Evolutionary conservation across 1,284 basidiomycete species (phyloP), one percentile per base, ranked within the genome.

Genomic region (Apiotrichum brassicae): DNA sequence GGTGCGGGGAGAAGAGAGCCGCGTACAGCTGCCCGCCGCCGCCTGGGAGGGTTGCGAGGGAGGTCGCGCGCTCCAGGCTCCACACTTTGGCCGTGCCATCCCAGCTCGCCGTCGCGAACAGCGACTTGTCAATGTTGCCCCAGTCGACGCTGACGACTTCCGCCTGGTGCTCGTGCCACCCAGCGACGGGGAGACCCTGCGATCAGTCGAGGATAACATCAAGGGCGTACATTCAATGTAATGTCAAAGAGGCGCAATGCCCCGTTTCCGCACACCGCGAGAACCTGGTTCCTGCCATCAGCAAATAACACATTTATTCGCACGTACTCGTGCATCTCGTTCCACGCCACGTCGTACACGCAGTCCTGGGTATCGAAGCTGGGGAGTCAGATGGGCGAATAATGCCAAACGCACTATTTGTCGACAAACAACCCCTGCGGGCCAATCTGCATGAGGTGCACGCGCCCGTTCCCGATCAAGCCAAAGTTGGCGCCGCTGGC

Each of bases 71-170:
- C 34, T 89, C 86, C 7, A 89, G 86, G 20, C 81, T 82, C 94
- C 94, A 97, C 90, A 97, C 68, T 73, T 95, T 93, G 33, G 94
- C 80, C 3, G 79, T 82, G 25, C 88, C 89, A 67, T 98, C 94
- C 94, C 94, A 97, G 20, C 86, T 89, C 1, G 85, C 82, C 2
- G 89, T 92, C 5, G 82, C 81, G 70, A 98, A 97, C 1, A 82
- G 78, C 54, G 90, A 85, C 71, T 98, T 98, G 61, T 87, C 83
- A 52, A 95, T 73, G 70, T 97, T 97, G 57, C 87, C 93, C 94
- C 94, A 98, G 71, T 98, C 90, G 12, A 97, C 81, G n/a, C 86
- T 86, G 74, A 90, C 93, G 6, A 92, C 88, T 67, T 98, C 94
- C 38, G 85, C 81, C 6, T 82, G 81, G 69, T 98, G 94, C 72